A percentile compares a stretch with the other conserved stretches of the same genome.
Conservation (phyloP, 2,329 filamentous ascomycete genomes). For the Capronia epimyces region DNA sequence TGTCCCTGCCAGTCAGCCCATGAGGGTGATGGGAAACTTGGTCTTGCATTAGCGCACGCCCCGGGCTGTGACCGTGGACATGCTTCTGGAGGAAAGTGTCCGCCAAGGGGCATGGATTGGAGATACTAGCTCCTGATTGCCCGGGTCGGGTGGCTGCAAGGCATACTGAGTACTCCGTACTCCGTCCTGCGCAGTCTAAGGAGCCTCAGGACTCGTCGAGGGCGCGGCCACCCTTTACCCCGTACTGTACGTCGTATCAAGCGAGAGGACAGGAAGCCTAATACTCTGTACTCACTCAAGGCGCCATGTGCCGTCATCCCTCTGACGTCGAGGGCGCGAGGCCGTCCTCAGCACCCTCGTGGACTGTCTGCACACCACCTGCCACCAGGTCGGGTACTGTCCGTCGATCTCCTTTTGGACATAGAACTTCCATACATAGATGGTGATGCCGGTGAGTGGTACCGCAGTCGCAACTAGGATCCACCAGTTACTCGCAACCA, state of each 20-base stretch:
- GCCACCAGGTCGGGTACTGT: not conserved
- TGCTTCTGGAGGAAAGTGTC: not conserved
- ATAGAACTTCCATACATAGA: conserved; percentile 14
- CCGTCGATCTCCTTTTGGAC: conserved; percentile 4
- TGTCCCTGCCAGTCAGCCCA: not conserved
- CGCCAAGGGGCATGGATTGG: not conserved
- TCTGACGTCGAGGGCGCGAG: not conserved
- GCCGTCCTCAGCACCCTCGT: not conserved
- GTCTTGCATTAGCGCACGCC: not conserved
- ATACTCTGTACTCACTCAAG: not conserved
- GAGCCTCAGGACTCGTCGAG: too few relatives aligned
- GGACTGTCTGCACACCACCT: not conserved
- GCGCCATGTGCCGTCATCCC: too few relatives aligned
- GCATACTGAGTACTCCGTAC: too few relatives aligned
- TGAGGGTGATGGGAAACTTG: not conserved
- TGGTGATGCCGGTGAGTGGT: conserved; percentile 8
- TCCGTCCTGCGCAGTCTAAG: too few relatives aligned
- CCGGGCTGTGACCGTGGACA: not conserved
- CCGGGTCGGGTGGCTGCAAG: too few relatives aligned
- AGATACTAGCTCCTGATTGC: too few relatives aligned
- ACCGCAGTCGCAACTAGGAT: conserved; percentile 1
- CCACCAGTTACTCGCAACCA: conserved; percentile 24
- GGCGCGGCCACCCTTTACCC: too few relatives aligned
- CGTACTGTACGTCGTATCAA: too few relatives aligned
- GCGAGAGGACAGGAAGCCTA: not conserved